These are phyloP conservation scores for Alternaria conjuncta DNA, from an alignment of 2,329 filamentous ascomycete species.

Conservation along the genomic window DNA sequence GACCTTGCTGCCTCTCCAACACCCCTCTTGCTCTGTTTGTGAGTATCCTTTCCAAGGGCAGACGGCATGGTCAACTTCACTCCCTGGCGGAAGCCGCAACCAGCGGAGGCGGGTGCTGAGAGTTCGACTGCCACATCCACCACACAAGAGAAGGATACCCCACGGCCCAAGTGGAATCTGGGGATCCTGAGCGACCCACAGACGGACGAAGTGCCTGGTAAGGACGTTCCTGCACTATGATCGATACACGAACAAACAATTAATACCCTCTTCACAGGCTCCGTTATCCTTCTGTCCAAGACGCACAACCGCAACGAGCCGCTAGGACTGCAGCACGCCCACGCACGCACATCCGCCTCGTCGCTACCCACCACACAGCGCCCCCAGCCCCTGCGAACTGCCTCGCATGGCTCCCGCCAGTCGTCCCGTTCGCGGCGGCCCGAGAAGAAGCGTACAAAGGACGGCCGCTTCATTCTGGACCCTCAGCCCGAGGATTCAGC, in stretches of 20 bases:
- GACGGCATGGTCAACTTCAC: slow-evolving; percentile 24
- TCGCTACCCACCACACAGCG: slow-evolving; percentile 52
- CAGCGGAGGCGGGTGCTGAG: neutral
- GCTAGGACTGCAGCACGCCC: slow-evolving; percentile 66
- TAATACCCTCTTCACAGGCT: slow-evolving; percentile 52
- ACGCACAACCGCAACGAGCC: slow-evolving; percentile 66
- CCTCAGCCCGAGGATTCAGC: slow-evolving; percentile 89
- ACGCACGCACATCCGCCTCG: slow-evolving; percentile 64
- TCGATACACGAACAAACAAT: neutral
- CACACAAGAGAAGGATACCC: slow-evolving; percentile 11
- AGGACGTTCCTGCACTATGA: slow-evolving; percentile 25
- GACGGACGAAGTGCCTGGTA: slow-evolving; percentile 88
- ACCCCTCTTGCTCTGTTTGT: neutral
- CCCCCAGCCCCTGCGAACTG: slow-evolving; percentile 19
- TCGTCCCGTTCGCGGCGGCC: slow-evolving; percentile 27
- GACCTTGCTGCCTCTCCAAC: neutral
- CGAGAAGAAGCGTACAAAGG: slow-evolving; percentile 75
- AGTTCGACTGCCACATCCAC: slow-evolving; percentile 2
- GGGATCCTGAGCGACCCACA: slow-evolving; percentile 83
- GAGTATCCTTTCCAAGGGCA: neutral
- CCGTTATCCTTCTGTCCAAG: slow-evolving; percentile 65
- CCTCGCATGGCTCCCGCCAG: slow-evolving; percentile 28
- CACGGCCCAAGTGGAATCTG: slow-evolving; percentile 59
- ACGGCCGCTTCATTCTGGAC: slow-evolving; percentile 85
- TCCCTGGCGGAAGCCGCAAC: slow-evolving; percentile 25